phyloP scores from a whole-genome alignment of 805 yeast species.

The Blastobotrys robertii region DNA sequence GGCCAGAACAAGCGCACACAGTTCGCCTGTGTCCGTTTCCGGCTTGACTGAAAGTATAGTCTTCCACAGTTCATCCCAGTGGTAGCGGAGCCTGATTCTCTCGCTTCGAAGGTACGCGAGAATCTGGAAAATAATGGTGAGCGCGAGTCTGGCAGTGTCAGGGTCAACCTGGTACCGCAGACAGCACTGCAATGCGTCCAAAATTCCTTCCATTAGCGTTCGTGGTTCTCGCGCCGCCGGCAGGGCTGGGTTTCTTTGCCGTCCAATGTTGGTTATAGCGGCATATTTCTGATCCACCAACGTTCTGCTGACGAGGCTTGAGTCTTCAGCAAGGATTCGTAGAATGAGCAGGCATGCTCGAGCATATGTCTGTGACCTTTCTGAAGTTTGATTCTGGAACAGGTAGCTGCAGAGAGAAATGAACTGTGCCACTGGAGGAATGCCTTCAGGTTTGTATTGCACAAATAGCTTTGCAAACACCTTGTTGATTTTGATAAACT shows the following conservation, averaged over 20 bases:
- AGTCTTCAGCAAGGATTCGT: slow-evolving; percentile 24
- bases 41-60: slow-evolving; percentile 22
- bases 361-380: slow-evolving; percentile 22
- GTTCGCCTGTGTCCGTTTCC: slow-evolving; percentile 11
- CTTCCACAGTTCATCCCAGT: slow-evolving; percentile 32
- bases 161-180: slow-evolving; percentile 26
- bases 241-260: slow-evolving; percentile 19
- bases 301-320: slow-evolving; percentile 7
- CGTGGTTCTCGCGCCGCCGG: slow-evolving; percentile 18
- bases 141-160: slow-evolving; percentile 21
- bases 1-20: slow-evolving; percentile 19
- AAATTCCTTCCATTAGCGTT: slow-evolving; percentile 26
- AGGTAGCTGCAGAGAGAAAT: slow-evolving; percentile 24
- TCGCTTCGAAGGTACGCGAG: slow-evolving; percentile 11
- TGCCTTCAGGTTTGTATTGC: slow-evolving; percentile 20
- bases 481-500: slow-evolving; percentile 28
- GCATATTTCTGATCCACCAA: slow-evolving; percentile 3
- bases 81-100: slow-evolving; percentile 19
- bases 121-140: slow-evolving; percentile 19
- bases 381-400: slow-evolving; percentile 22
- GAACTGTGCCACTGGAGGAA: slow-evolving; percentile 11
- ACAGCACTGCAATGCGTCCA: slow-evolving; percentile 26
- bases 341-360: slow-evolving; percentile 24
- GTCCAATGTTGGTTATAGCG: too few relatives aligned
- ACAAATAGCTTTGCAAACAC: slow-evolving; percentile 24